These are phyloP conservation scores for Aspergillus sp. DNA, from an alignment of 2,329 filamentous ascomycete species.

Conservation along the genomic window DNA sequence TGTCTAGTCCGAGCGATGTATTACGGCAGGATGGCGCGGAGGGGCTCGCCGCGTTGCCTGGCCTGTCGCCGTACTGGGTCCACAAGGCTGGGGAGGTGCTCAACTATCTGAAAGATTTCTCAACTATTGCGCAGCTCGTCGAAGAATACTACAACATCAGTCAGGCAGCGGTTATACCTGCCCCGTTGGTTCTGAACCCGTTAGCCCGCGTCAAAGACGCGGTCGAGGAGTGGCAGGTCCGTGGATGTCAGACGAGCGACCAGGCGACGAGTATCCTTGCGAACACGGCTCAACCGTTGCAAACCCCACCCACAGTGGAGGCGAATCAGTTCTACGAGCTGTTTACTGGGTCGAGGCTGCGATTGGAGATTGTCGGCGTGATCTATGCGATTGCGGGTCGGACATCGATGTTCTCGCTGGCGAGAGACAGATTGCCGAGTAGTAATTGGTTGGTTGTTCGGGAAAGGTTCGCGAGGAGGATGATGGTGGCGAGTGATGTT, in stretches of 20 bases:
- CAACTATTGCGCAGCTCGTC: slow-evolving; percentile 18
- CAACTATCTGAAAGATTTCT: slow-evolving; percentile 15
- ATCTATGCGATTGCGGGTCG: slow-evolving; percentile 40
- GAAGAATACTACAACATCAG: slow-evolving; percentile 24
- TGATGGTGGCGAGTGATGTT: slow-evolving; percentile 35
- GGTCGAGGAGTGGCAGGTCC: slow-evolving; percentile 13
- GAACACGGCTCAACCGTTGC: slow-evolving; percentile 26
- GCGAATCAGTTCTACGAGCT: slow-evolving; percentile 38
- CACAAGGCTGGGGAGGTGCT: slow-evolving; percentile 20
- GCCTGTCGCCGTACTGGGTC: slow-evolving; percentile 23
- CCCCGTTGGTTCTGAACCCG: slow-evolving; percentile 34
- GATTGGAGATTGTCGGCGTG: slow-evolving; percentile 41
- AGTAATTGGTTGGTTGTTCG: slow-evolving; percentile 6
- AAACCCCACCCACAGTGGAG: slow-evolving; percentile 22
- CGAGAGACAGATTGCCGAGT: slow-evolving; percentile 12
- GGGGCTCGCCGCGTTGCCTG: slow-evolving; percentile 7
- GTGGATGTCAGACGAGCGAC: slow-evolving; percentile 8
- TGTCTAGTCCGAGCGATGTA: slow-evolving; percentile 8
- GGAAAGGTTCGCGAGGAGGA: slow-evolving; percentile 22
- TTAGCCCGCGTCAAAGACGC: slow-evolving; percentile 23
- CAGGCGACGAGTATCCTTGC: slow-evolving; percentile 20
- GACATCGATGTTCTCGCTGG: slow-evolving; percentile 22
- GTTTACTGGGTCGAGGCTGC: slow-evolving; percentile 38
- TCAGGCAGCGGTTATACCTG: slow-evolving; percentile 36
- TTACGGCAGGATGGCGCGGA: background rate